These are phyloP conservation scores for Trametes cingulata DNA, from an alignment of 768 basidiomycete species.

Conservation along the genomic window DNA sequence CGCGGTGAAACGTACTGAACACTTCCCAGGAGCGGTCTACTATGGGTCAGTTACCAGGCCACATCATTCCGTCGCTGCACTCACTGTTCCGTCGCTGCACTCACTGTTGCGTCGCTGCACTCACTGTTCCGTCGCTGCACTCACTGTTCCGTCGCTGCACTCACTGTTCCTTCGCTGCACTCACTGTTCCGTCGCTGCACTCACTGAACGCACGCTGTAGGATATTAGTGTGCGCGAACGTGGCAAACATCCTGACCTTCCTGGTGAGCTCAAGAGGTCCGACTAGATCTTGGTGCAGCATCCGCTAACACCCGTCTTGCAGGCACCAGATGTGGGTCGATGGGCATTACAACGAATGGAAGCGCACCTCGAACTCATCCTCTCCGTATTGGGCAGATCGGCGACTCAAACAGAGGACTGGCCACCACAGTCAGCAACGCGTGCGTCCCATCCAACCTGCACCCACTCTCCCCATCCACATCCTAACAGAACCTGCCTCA, in stretches of 20 bases:
- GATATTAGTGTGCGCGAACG: neutral
- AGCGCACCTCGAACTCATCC: too few relatives aligned
- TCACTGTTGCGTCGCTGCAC: neutral
- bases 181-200: too few relatives aligned
- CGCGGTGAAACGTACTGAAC: neutral
- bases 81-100: too few relatives aligned
- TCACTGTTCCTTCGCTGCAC: neutral
- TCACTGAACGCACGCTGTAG: neutral
- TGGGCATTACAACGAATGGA: too few relatives aligned
- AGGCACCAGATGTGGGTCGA: too few relatives aligned
- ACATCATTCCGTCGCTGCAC: too few relatives aligned
- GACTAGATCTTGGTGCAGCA: too few relatives aligned
- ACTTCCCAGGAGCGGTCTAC: neutral
- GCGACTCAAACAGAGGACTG: slow-evolving; percentile 2
- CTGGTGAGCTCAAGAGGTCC: neutral
- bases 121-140: too few relatives aligned
- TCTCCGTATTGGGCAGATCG: neutral
- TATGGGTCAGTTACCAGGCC: neutral
- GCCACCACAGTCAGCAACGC: slow-evolving; percentile 12
- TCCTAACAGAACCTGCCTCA: neutral
- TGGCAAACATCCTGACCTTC: slow-evolving; percentile 1
- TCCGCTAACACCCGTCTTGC: too few relatives aligned
- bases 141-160: neutral
- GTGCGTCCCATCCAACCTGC: too few relatives aligned
- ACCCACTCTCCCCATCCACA: neutral